Conservation (phyloP, 257 asterid species). For the Fraxinus americana region DNA sequence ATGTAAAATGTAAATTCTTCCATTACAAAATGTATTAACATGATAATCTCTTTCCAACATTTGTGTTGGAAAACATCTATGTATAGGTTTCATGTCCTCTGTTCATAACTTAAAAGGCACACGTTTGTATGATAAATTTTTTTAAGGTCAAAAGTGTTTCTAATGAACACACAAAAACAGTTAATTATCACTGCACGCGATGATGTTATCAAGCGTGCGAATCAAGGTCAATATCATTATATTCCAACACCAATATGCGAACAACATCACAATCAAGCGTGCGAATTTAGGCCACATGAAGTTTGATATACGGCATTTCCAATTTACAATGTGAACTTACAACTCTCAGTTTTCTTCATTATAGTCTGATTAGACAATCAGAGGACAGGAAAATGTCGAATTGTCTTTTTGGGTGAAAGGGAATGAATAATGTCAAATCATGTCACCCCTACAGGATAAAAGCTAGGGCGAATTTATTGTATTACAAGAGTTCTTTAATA, state of each 20-base stretch:
- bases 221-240: not conserved
- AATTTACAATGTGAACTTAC: not conserved
- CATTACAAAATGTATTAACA: not conserved
- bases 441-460: not conserved
- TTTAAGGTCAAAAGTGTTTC: not conserved
- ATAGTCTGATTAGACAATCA: not conserved
- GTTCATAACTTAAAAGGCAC: not conserved
- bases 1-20: not conserved
- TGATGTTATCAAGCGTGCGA: not conserved
- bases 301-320: not conserved
- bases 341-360: not conserved
- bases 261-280: not conserved
- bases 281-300: not conserved
- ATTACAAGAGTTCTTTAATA: not conserved
- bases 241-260: not conserved
- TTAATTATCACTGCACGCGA: not conserved
- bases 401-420: not conserved
- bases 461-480: not conserved
- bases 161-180: not conserved
- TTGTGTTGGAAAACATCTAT: not conserved
- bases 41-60: not conserved
- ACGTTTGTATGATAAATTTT: not conserved
- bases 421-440: not conserved
- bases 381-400: not conserved
- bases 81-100: constrained; percentile 1